These are phyloP conservation scores for Zalerion maritima DNA, from an alignment of 495 filamentous ascomycete species.

Conservation along the genomic window DNA sequence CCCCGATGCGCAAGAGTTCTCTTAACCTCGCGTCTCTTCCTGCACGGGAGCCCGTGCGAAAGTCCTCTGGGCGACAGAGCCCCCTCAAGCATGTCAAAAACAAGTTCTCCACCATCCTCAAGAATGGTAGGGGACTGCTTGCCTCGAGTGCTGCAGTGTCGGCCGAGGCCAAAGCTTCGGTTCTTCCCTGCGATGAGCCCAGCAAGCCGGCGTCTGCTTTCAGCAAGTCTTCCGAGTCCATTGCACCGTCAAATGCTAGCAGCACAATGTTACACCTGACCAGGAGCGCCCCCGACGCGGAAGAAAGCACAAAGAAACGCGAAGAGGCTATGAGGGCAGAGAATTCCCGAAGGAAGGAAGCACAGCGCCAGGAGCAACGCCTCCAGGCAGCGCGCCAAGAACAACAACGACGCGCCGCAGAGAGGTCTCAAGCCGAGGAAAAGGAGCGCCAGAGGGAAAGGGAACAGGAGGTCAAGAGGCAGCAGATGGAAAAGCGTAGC, in stretches of 20 bases:
- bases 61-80: slow-evolving; percentile 31
- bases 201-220: slow-evolving; percentile 19
- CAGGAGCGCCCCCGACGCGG: too few species aligned
- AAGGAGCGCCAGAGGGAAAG: slow-evolving; percentile 47
- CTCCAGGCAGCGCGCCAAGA: slow-evolving; percentile 22
- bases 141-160: slow-evolving; percentile 65
- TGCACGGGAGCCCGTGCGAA: slow-evolving; percentile 64
- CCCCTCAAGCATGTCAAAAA: slow-evolving; percentile 79
- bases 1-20: slow-evolving; percentile 75
- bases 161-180: slow-evolving; percentile 52
- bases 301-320: too few species aligned
- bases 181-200: slow-evolving; percentile 26
- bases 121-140: slow-evolving; percentile 70
- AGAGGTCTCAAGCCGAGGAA: slow-evolving; percentile 57
- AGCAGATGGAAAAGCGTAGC: slow-evolving; percentile 42
- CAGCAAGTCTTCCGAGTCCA: slow-evolving; percentile 22
- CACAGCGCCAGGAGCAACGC: slow-evolving; percentile 4
- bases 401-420: slow-evolving; percentile 36
- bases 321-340: slow-evolving; percentile 4
- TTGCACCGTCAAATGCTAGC: too few species aligned
- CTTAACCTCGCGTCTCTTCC: slow-evolving; percentile 85
- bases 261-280: too few species aligned
- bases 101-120: slow-evolving; percentile 74
- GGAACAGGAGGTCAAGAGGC: slow-evolving; percentile 42
- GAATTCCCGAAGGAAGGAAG: too few species aligned